Evolutionary conservation across 495 filamentous ascomycete species (phyloP), one percentile per base, ranked within the genome.

Genomic region (Aspergillus sparsus): DNA sequence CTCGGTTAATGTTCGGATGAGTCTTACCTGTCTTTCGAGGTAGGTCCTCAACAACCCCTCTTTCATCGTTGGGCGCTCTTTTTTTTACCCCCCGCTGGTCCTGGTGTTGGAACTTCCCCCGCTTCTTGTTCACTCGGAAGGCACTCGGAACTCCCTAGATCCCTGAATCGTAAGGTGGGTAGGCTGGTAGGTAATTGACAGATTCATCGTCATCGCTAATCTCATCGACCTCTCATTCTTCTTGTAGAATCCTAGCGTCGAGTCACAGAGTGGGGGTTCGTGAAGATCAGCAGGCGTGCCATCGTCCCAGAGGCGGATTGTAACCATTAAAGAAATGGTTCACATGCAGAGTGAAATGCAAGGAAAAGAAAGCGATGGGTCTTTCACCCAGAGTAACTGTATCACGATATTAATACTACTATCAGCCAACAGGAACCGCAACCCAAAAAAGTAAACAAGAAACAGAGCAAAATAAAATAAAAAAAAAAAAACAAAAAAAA

Each of bases 351-450:
- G 44, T 5, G 18, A 16, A 18, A 47, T 47, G 44, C 44, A 47
- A 47, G 44, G 44, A 47, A 47, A 47, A 47, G 44, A 16, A 21
- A 47, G 44, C 12, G 44, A 47, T 47, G 44, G 44, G n/a, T 21
- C 27, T 21, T 10, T 46, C 8, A 47, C 16, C 15, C 6, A 47
- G n/a, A 6, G 44, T 47, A 47, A 21, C 44, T 16, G 6, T 47
- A 21, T 47, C 15, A 47, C 44, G 16, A 16, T 46, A 46, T 47
- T 47, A 5, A n/a, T 47, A 27, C 21, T 27, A 3, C 3, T 27
- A 27, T 3, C 21, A 27, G 21, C 27, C 44, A 21, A 21, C 44
- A 18, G n/a, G 6, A 47, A 18, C 16, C 44, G 21, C 21, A 27
- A 27, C 21, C 21, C 21, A 27, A 21, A 21, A 15, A 15, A 42